These are phyloP conservation scores for Alternaria consortialis DNA, from an alignment of 2,329 filamentous ascomycete genomes.

Conservation along the genomic window DNA sequence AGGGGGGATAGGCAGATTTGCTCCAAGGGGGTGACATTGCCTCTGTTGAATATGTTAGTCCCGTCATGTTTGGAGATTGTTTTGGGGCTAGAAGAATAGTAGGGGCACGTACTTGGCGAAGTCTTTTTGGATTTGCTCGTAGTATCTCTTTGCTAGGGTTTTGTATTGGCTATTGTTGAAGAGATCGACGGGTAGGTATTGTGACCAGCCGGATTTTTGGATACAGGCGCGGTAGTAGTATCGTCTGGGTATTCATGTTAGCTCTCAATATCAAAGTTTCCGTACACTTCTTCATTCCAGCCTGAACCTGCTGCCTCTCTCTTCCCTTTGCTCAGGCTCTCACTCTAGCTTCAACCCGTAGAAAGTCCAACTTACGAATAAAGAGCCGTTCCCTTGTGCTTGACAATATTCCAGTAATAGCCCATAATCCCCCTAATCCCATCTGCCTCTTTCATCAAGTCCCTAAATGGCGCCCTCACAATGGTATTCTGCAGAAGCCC, in stretches of 20 bases:
- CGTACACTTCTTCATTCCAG: neutral
- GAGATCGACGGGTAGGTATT: slow-evolving; percentile 25
- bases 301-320: neutral
- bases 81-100: neutral
- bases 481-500: slow-evolving; percentile 35
- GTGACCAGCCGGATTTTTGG: slow-evolving; percentile 21
- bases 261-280: neutral
- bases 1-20: slow-evolving; percentile 65
- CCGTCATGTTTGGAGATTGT: slow-evolving; percentile 9
- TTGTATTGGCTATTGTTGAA: slow-evolving; percentile 21
- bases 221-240: slow-evolving; percentile 24
- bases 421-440: slow-evolving; percentile 15
- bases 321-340: neutral
- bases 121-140: slow-evolving; percentile 68
- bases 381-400: slow-evolving; percentile 23
- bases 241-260: slow-evolving; percentile 21
- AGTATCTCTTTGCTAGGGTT: slow-evolving; percentile 63
- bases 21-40: slow-evolving; percentile 33
- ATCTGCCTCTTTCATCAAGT: slow-evolving; percentile 13
- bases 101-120: slow-evolving; percentile 57
- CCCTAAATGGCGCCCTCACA: slow-evolving; percentile 25
- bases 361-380: slow-evolving; percentile 26
- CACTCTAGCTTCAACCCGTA: neutral
- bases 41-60: slow-evolving; percentile 20
- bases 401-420: slow-evolving; percentile 33